These are phyloP conservation scores for Paragyromitra xinjiangensis DNA, from an alignment of 495 filamentous ascomycete species.

Conservation along the genomic window DNA sequence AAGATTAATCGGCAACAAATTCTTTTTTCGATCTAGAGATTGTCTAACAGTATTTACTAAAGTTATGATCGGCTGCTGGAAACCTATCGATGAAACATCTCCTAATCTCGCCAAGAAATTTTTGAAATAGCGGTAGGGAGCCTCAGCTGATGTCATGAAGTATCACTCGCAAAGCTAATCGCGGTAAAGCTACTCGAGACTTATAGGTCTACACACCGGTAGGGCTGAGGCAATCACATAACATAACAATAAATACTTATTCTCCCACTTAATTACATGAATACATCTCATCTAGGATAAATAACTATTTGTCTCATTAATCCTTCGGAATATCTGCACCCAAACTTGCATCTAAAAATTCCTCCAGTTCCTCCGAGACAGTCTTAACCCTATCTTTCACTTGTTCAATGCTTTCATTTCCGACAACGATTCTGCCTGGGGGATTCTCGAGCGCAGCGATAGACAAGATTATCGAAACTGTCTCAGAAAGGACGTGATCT, in stretches of 20 bases:
- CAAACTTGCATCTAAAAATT: conserved; percentile 89
- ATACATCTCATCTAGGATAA: background rate
- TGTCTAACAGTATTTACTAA: conserved; percentile 8
- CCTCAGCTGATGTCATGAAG: conserved; percentile 2
- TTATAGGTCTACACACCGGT: too few species aligned
- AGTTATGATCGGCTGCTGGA: background rate
- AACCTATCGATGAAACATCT: background rate
- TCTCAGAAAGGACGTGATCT: conserved; percentile 64
- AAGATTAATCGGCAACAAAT: conserved; percentile 16
- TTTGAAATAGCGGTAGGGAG: background rate
- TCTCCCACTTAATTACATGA: too few species aligned
- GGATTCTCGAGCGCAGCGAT: conserved; percentile 97
- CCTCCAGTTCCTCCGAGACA: conserved; percentile 92
- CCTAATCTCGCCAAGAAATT: background rate
- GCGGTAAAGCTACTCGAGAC: too few species aligned
- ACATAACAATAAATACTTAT: too few species aligned
- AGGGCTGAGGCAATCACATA: too few species aligned
- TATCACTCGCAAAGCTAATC: conserved; percentile 28
- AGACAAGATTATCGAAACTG: conserved; percentile 87
- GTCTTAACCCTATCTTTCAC: conserved; percentile 98
- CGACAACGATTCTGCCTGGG: conserved; percentile 91
- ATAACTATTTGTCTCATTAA: background rate
- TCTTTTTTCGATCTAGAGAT: background rate
- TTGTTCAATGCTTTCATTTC: conserved; percentile 83
- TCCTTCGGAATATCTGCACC: conserved; percentile 67